Evolutionary conservation across 768 basidiomycete genomes (phyloP), one percentile per base, ranked within the genome.

Genomic region (Amanita pallidorosea): DNA sequence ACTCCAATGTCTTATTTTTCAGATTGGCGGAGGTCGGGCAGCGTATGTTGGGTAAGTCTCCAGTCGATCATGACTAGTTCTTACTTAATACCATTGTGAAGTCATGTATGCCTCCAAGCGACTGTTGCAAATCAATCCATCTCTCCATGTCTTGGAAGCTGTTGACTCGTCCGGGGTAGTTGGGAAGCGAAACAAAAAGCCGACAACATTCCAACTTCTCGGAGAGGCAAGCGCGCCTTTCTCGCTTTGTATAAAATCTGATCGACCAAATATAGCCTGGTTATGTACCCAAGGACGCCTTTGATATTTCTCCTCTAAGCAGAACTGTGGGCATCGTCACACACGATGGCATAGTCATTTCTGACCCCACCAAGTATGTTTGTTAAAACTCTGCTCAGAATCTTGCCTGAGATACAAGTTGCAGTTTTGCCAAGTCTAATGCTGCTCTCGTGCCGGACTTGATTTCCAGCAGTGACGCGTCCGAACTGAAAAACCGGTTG

Each of bases 21-120:
- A 75, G 70, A 47, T 72, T 79, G 38, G 73, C 81, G 7, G 69
- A 66, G 37, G 60, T 85, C 34, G 73, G 69, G 5, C 72, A 72
- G 36, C 73, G 76, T 43, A 72, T 75, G 2, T 62, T 91, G 46
- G 60, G 89, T 88, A 53, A 63, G 75, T 63, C 0, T 23, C 45
- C 13, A 27, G 33, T 49, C 40, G 1, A n/a, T 18, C 17, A 9
- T 15, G 18, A 35, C 7, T 37, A 2, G 27, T 18, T 15, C 12
- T 31, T 48, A 15, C 15, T 35, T 47, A 34, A 36, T 29, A 23
- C 22, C 12, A 17, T 5, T 2, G 38, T 27, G 2, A 54, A 90
- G 89, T 90, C 43, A 70, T 88, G 12, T 88, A 80, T 61, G 77
- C 80, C 7, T 74, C 69, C 52, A 88, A 83, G 67, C 72, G 72